Evolutionary conservation across 805 yeast species (phyloP), one percentile per base, ranked within the genome.

Genomic region (Yamadazyma paraphyllophila): DNA sequence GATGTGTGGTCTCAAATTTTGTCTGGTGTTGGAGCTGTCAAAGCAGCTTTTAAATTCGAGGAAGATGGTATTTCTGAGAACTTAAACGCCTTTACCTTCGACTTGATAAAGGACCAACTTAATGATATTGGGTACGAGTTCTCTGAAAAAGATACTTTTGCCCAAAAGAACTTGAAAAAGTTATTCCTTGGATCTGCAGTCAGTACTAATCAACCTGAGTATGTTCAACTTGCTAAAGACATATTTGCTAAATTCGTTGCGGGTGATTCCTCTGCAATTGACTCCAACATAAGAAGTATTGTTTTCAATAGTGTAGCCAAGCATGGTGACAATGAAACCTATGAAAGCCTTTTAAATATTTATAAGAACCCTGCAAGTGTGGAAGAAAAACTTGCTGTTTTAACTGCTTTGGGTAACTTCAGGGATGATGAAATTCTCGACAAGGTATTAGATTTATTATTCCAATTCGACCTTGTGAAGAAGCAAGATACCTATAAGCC

Each of bases 401-500:
- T 89, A 58, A 74, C 82, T 60, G 61, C 85, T 9, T 71, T 88
- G 39, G 96, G 96, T 57, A 62, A 74, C 52, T 82, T 85, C 57
- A 76, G 71, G 47, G 76, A 79, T 43, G 65, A 71, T 2, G 68
- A 71, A 43, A 65, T 83, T 43, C 70, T 81, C 46, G 67, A 78
- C 56, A 80, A 79, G 71, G 78, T 87, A 5, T 67, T 83, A 25
- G 73, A 66, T 2, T 72, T 74, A 58, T 62, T 83, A 51, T 75
- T 83, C 51, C 80, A 82, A 47, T 51, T 65, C 50, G 83, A 84
- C 27, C 66, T 81, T 38, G 71, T 85, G 49, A 78, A 81, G 54
- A 65, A 67, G 33, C 95, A 88, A 71, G 96, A 88, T 62, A 76
- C 85, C 44, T 81, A 81, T 67, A 76, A 81, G 53, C 95, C 96